Percentiles rank a stretch among this genome's conserved stretches.
phyloP scores from a whole-genome alignment of 129 eudicot species.

The Escallonia herrerae region DNA sequence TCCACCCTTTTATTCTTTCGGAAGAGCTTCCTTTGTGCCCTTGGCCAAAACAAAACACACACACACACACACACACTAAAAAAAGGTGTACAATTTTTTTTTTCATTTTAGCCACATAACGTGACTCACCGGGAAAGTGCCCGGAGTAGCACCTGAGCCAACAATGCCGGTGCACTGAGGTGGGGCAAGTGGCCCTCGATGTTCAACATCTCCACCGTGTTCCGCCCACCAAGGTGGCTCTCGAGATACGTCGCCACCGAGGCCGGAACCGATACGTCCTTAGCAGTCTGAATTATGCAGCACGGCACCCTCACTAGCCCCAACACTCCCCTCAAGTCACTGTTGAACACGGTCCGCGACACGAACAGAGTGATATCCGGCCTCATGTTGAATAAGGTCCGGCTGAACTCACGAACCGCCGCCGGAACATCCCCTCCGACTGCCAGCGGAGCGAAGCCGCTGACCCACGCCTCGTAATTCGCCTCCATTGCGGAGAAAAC shows the following conservation, averaged over 20 bases:
- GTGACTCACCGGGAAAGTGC: constrained; percentile 46
- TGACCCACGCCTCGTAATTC: constrained; percentile 42
- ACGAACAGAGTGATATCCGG: constrained; percentile 38
- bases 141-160: constrained; percentile 56
- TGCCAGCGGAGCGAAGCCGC: constrained; percentile 46
- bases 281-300: constrained; percentile 30
- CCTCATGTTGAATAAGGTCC: constrained; percentile 47
- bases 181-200: constrained; percentile 42
- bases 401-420: constrained; percentile 39
- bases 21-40: neutral
- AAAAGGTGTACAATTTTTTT: no score
- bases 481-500: constrained; percentile 32
- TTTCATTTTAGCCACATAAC: neutral
- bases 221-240: constrained; percentile 22
- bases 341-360: constrained; percentile 25
- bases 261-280: constrained; percentile 33
- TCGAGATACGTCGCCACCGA: constrained; percentile 26
- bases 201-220: constrained; percentile 22
- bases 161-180: constrained; percentile 29
- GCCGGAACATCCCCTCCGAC: constrained; percentile 45
- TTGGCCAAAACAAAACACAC: neutral
- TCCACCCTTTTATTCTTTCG: constrained; percentile 4
- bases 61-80: neutral
- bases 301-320: constrained; percentile 25
- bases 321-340: constrained; percentile 34